Evolutionary conservation across 371 early-diverging fungal species (phyloP), one percentile per base, ranked within the genome.

Genomic region (Haplosporangium sp.): DNA sequence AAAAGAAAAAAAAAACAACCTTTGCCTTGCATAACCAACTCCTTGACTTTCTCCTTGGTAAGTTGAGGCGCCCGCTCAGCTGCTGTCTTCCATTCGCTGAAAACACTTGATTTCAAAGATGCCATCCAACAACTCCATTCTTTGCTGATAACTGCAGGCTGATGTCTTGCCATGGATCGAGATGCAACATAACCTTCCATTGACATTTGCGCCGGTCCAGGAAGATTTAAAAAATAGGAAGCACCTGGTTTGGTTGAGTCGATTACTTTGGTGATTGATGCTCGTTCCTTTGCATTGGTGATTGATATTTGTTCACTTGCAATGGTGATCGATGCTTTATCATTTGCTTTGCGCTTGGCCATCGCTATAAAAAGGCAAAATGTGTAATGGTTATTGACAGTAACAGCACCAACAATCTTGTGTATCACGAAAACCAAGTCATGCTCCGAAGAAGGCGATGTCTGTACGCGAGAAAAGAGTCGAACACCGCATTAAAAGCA

Each of bases 401-500:
- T 16, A n/a, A 14, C 43, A 43, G 43, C 43, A 43, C 13, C 16
- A 20, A 48, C 48, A 48, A n/a, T 48, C n/a, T 48, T 48, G 48
- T 7, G n/a, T 11, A 7, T 20, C 10, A 48, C 14, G 48, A 20
- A 48, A 1, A 14, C 14, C 1, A 20, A 5, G 43, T 43, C 43
- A 43, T 9, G 43, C 43, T 13, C 43, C 43, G 10, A 43, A 48
- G 16, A 48, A n/a, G 7, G 20, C 2, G 48, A 16, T n/a, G 12
- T 13, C 2, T 8, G 12, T 6, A 14, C 1, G 40, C 14, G 20
- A 38, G 48, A 29, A 38, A 46, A 37, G 48, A 60, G 50, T 48
- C 50, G 38, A 60, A 40, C 60, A 40, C 60, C 50, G 18, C 60
- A 50, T 20, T 50, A 60, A 48, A 60, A 36, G 37, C 4, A 60